Evolutionary conservation across 2,329 filamentous ascomycete species (phyloP).

Genomic region (Fusarium cicatricum): DNA sequence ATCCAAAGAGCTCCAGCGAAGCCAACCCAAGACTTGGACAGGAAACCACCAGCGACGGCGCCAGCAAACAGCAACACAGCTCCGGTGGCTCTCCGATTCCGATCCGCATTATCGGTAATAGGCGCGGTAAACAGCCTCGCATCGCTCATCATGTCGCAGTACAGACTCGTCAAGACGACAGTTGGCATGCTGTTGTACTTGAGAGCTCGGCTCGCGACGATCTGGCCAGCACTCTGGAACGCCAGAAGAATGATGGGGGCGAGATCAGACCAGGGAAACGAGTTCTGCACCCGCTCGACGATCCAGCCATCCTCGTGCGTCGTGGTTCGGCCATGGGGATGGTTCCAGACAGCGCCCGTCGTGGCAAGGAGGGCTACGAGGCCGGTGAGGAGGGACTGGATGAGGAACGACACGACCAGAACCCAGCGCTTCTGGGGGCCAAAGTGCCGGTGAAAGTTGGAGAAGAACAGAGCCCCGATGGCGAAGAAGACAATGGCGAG

Average conservation of each 20-base stretch:
- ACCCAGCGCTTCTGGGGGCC: conserved; percentile 42
- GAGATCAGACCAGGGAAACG: conserved; percentile 36
- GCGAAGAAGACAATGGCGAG: conserved; percentile 40
- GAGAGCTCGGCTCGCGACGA: conserved; percentile 38
- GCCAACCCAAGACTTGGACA: conserved; percentile 40
- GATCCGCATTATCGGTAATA: conserved; percentile 37
- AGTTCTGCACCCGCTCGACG: conserved; percentile 32
- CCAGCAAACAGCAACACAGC: conserved; percentile 36
- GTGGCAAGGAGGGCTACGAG: conserved; percentile 39
- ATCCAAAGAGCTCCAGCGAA: conserved; percentile 42
- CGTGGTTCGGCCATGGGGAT: conserved; percentile 24
- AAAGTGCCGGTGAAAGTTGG: conserved; percentile 39
- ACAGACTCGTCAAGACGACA: conserved; percentile 39
- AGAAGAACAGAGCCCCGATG: conserved; percentile 40
- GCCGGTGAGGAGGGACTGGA: conserved; percentile 35
- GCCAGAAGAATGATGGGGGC: conserved; percentile 39
- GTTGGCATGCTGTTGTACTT: conserved; percentile 42
- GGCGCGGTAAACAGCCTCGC: conserved; percentile 38
- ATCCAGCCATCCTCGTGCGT: conserved; percentile 32
- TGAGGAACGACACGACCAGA: conserved; percentile 32
- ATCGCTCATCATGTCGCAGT: conserved; percentile 43
- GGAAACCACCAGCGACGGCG: conserved; percentile 37
- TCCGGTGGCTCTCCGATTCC: conserved; percentile 32
- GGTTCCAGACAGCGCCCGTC: conserved; percentile 34
- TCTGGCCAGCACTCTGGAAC: conserved; percentile 41